Evolutionary conservation across 768 basidiomycete species (phyloP).

Genomic region (Boletus patriciae): DNA sequence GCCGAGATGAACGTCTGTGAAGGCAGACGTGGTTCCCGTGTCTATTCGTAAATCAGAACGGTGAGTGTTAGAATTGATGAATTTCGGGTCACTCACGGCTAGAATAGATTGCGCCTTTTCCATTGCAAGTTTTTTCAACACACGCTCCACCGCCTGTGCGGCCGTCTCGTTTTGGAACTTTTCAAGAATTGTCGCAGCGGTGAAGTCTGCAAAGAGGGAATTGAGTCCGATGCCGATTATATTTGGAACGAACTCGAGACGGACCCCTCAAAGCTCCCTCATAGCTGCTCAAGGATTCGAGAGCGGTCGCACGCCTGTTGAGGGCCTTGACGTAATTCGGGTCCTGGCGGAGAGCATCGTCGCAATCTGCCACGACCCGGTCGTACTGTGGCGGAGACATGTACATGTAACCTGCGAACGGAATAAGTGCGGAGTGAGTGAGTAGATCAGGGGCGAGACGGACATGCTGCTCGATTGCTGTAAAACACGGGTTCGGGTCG

Average conservation of each 20-base stretch:
- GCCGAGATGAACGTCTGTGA: conserved; percentile 90
- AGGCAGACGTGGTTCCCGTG: conserved; percentile 79
- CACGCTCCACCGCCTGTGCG: conserved; percentile 84
- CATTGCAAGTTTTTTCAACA: conserved; percentile 77
- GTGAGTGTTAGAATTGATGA: background rate
- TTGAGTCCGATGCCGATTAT: background rate
- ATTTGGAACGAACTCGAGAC: conserved; percentile 17
- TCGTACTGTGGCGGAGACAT: conserved; percentile 83
- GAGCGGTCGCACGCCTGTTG: conserved; percentile 83
- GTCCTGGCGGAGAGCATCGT: conserved; percentile 83
- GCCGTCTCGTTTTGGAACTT: conserved; percentile 84
- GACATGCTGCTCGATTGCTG: conserved; percentile 96
- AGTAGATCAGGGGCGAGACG: conserved; percentile 21
- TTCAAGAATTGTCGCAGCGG: conserved; percentile 93
- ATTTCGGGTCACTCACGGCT: conserved; percentile 41
- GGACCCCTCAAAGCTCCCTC: conserved; percentile 80
- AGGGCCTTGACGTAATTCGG: conserved; percentile 84
- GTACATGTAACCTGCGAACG: conserved; percentile 78
- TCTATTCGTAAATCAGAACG: conserved; percentile 25
- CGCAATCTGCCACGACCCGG: conserved; percentile 83
- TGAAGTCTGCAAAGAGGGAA: conserved; percentile 64
- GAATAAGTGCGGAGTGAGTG: background rate
- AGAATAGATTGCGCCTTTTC: conserved; percentile 75
- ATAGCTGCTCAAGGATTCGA: conserved; percentile 71
- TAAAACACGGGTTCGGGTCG: conserved; percentile 90